Evolutionary conservation across 169 alveolate genomes (phyloP).

Genomic region (Theileria equi): DNA sequence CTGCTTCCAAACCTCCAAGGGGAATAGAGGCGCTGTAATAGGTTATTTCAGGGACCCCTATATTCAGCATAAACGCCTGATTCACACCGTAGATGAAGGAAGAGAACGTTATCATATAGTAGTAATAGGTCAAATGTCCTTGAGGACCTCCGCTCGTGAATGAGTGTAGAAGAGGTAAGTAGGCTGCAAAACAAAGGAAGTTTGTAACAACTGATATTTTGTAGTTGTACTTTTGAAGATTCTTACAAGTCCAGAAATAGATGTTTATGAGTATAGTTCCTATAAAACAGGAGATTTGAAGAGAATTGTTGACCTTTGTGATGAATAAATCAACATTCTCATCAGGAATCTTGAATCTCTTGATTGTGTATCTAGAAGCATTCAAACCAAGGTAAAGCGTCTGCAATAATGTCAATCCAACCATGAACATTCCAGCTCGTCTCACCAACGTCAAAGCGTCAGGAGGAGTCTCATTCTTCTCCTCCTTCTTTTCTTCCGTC

Average conservation of each 20-base stretch:
- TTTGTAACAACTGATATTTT: slow-evolving; percentile 9
- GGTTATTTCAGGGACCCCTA: not conserved
- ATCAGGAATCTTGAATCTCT: slow-evolving; percentile 16
- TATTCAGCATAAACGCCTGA: slow-evolving; percentile 12
- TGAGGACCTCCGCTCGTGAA: slow-evolving; percentile 6
- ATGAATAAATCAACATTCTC: slow-evolving; percentile 7
- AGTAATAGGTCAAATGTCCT: slow-evolving; percentile 10
- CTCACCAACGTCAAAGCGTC: too few relatives aligned
- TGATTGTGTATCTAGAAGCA: slow-evolving; percentile 9
- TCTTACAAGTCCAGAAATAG: slow-evolving; percentile 4
- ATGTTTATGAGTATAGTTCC: not conserved
- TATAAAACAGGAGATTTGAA: slow-evolving; percentile 7
- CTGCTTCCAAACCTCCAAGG: not conserved
- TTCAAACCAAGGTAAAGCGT: slow-evolving; percentile 7
- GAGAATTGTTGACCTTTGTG: not conserved
- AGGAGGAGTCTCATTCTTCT: too few relatives aligned
- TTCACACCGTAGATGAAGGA: not conserved
- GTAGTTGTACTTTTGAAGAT: slow-evolving; percentile 1
- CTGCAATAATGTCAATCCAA: slow-evolving; percentile 10
- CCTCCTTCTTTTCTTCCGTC: too few relatives aligned
- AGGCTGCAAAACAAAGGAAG: not conserved
- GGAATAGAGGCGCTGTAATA: slow-evolving; percentile 19
- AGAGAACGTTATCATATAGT: not conserved
- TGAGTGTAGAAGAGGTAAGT: not conserved
- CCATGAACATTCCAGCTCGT: slow-evolving; percentile 9